Percentiles rank a stretch among this genome's conserved stretches.
These are phyloP conservation scores for Luzula sylvatica DNA, from an alignment of 176 grass and related monocot species.

Conservation along the genomic window DNA sequence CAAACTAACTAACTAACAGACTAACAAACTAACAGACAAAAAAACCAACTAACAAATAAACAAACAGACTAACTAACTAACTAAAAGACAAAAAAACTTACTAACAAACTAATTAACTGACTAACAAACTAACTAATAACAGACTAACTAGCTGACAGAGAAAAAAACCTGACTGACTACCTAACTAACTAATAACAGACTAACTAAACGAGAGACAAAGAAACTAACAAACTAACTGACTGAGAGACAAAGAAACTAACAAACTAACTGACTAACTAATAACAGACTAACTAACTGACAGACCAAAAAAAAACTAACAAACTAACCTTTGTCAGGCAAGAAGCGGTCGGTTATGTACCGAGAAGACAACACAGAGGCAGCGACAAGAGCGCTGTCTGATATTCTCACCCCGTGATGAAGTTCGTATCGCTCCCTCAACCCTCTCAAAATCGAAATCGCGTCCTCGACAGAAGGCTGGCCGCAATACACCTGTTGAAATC, in stretches of 20 bases:
- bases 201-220: not conserved
- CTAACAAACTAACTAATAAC: not conserved
- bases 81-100: no score
- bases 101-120: not conserved
- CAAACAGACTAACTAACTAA: no score
- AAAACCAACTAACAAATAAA: no score
- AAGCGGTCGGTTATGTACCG: constrained; percentile 90
- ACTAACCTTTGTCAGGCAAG: constrained; percentile 89
- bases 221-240: not conserved
- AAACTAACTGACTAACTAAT: not conserved
- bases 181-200: not conserved
- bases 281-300: not conserved
- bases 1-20: no score
- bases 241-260: not conserved
- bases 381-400: constrained; percentile 87
- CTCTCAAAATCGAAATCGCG: constrained; percentile 68
- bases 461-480: constrained; percentile 82
- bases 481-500: constrained; percentile 95
- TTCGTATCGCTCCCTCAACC: constrained; percentile 74
- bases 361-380: constrained; percentile 71
- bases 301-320: not conserved
- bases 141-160: not conserved
- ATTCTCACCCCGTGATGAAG: constrained; percentile 93
- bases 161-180: not conserved
- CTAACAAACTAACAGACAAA: no score